A percentile compares a stretch with the other conserved stretches of the same genome.
Conservation (phyloP, 129 eudicot genomes). For the Flaveria robusta region DNA sequence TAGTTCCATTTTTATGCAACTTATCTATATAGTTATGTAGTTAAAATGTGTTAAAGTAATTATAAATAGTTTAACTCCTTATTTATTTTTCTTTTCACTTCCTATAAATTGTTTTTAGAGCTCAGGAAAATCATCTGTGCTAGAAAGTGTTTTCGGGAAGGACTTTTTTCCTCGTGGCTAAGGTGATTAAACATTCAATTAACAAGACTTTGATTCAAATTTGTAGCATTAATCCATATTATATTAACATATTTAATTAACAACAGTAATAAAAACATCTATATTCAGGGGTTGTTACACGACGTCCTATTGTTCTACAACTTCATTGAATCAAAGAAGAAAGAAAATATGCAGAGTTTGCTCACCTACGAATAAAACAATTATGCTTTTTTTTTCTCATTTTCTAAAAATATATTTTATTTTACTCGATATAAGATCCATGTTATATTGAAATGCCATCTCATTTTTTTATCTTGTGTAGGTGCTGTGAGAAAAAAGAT, state of each 20-base stretch:
- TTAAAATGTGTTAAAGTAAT: slow-evolving; percentile 7
- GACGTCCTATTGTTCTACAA: slow-evolving; percentile 99
- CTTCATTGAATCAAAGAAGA: slow-evolving; percentile 77
- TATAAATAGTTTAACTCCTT: not conserved
- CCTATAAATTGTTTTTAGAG: slow-evolving; percentile 47
- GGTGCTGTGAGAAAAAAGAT: slow-evolving; percentile 96
- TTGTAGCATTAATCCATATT: not conserved
- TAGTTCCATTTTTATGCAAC: not conserved
- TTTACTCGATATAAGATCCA: slow-evolving; percentile 14
- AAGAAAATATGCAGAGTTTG: slow-evolving; percentile 89
- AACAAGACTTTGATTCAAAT: not conserved
- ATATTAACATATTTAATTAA: slow-evolving; percentile 12
- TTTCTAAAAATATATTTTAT: slow-evolving; percentile 18
- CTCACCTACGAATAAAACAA: slow-evolving; percentile 83
- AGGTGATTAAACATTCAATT: slow-evolving; percentile 42
- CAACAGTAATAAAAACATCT: slow-evolving; percentile 1
- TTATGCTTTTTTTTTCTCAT: no score
- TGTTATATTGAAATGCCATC: not conserved
- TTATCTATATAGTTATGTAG: not conserved
- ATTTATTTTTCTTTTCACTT: not conserved
- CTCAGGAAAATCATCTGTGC: slow-evolving; percentile 93
- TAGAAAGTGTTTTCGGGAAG: slow-evolving; percentile 91
- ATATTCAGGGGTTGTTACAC: slow-evolving; percentile 92
- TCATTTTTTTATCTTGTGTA: slow-evolving; percentile 38
- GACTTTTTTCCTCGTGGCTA: slow-evolving; percentile 99